Evolutionary conservation across 352 stramenopile species (phyloP), one percentile per base, ranked within the genome.

Genomic region (Plasmopara muralis): DNA sequence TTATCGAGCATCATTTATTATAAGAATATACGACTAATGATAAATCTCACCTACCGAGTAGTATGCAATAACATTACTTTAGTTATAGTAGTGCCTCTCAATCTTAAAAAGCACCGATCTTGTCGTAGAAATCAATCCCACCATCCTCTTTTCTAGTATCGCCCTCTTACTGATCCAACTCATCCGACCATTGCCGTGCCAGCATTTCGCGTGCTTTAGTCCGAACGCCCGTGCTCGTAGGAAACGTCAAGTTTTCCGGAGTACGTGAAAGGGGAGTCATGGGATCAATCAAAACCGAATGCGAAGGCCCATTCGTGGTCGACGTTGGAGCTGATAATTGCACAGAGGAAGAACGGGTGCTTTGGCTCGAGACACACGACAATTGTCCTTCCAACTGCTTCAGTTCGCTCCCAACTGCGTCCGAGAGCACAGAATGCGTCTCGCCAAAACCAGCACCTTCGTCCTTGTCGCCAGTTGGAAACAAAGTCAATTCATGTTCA

Each of bases 131-230:
- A 35, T 12, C 7, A 35, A 35, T 12, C 10, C 6, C 6, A 35
- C 31, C 31, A 35, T 12, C 31, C 10, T 12, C 10, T 35, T 12
- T 5, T 12, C 31, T 12, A 35, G 10, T 35, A 35, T 2, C 6
- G 6, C 5, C 10, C 31, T 35, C 7, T 64, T 59, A 66, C 18
- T 68, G 56, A 9, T 80, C 68, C 16, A 63, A 75, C 12, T 52
- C 57, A 9, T 70, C 70, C 18, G 75, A 83, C 75, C 75, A 86
- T 29, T 86, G 64, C 14, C 71, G 68, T 9, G 75, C 75, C 7
- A 86, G 57, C 14, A 84, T 70, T 54, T 81, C 75, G 2, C 75
- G 75, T 51, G 75, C 72, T 37, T 83, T 80, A 1, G 75, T 70
- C 4, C 75, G 72, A 20, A 72, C 62, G 12, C 75, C 72, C 20